phyloP scores from a whole-genome alignment of 1,284 basidiomycete genomes.

The Sporisorium iseilematis-ciliati region DNA sequence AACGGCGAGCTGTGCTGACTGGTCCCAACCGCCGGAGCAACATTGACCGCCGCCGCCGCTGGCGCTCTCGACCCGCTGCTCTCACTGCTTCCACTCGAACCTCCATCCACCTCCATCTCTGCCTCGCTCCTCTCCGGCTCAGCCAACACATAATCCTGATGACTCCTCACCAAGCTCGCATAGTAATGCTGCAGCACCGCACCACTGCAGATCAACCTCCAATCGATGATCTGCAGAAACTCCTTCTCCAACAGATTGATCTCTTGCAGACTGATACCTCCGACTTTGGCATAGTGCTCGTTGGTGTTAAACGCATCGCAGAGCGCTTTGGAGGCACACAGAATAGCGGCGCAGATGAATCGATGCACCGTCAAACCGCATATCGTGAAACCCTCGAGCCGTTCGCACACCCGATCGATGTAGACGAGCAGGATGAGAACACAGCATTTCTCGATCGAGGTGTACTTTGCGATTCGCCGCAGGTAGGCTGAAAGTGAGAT shows the following conservation, averaged over 20 bases:
- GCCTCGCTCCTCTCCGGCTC: slow-evolving; percentile 2
- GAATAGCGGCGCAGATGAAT: slow-evolving; percentile 67
- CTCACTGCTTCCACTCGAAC: slow-evolving; percentile 5
- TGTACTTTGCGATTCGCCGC: slow-evolving; percentile 68
- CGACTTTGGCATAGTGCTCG: slow-evolving; percentile 67
- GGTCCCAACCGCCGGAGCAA: slow-evolving; percentile 13
- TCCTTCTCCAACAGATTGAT: slow-evolving; percentile 69
- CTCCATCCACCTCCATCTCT: slow-evolving; percentile 7
- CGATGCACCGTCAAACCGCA: slow-evolving; percentile 68
- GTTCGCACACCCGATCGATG: slow-evolving; percentile 68
- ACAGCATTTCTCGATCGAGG: slow-evolving; percentile 67
- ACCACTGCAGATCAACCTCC: slow-evolving; percentile 63
- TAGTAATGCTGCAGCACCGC: slow-evolving; percentile 68
- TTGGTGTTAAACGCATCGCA: slow-evolving; percentile 70
- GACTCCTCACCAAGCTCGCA: slow-evolving; percentile 61
- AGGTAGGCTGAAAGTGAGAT: slow-evolving; percentile 66
- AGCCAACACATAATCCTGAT: slow-evolving; percentile 39
- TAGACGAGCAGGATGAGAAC: slow-evolving; percentile 67
- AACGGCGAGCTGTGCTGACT: slow-evolving; percentile 41
- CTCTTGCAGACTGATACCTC: slow-evolving; percentile 67
- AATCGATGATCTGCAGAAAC: slow-evolving; percentile 67
- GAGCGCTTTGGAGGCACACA: slow-evolving; percentile 67
- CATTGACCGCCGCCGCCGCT: background rate
- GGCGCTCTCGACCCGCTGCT: slow-evolving; percentile 4
- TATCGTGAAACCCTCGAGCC: slow-evolving; percentile 66